A percentile compares a stretch with the other conserved stretches of the same genome.
These are phyloP conservation scores for Orobanche coerulescens DNA, from an alignment of 257 asterid species.

Conservation along the genomic window DNA sequence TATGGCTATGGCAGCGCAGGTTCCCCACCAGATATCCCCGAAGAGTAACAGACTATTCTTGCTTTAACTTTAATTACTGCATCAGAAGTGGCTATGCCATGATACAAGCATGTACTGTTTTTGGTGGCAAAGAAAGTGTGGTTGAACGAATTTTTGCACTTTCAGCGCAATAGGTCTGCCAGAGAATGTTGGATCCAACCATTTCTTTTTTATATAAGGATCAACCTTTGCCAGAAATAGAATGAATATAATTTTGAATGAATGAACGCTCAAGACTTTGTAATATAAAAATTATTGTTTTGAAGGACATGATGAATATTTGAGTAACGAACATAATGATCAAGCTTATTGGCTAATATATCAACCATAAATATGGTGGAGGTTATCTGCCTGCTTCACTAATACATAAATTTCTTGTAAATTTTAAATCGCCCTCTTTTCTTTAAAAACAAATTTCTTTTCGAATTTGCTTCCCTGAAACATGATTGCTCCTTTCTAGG, in stretches of 20 bases:
- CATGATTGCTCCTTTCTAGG: background rate
- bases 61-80: conserved; percentile 1
- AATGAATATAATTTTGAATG: background rate
- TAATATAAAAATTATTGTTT: background rate
- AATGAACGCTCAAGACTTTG: background rate
- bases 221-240: background rate
- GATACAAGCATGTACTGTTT: background rate
- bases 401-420: background rate
- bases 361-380: background rate
- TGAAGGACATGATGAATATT: background rate
- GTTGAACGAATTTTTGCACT: background rate
- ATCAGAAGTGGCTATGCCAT: conserved; percentile 3
- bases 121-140: background rate
- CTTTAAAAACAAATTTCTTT: background rate
- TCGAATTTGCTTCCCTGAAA: background rate
- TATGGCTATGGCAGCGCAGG: conserved; percentile 92
- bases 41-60: conserved; percentile 43
- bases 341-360: background rate
- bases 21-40: conserved; percentile 95
- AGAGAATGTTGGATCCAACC: background rate
- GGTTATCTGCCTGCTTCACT: background rate
- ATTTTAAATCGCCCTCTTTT: background rate
- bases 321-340: background rate
- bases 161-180: background rate
- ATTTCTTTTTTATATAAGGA: background rate